Evolutionary conservation across 345 rosid genomes (phyloP).

Genomic region (Excoecaria cochinchinensis): DNA sequence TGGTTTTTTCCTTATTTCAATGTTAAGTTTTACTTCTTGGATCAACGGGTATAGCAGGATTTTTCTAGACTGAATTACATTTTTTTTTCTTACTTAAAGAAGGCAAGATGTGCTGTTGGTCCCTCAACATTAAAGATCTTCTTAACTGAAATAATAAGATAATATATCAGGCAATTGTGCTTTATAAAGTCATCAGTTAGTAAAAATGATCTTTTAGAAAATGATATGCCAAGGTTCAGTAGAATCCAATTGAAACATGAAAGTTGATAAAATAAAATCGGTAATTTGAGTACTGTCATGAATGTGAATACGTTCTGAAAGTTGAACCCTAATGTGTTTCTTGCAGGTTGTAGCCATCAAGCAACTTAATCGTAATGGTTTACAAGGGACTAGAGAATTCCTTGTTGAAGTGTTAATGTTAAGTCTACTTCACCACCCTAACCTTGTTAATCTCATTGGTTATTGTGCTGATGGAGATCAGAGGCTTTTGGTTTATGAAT

Average conservation of each 20-base stretch:
- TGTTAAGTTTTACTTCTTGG: not conserved
- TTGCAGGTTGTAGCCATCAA: conserved; percentile 82
- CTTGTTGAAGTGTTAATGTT: conserved; percentile 79
- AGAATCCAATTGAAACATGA: no score
- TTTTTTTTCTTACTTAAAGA: not conserved
- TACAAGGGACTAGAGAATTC: conserved; percentile 82
- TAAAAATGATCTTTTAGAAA: no score
- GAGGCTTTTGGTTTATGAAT: conserved; percentile 81
- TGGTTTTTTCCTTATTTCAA: no score
- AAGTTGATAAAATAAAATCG: no score
- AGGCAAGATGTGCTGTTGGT: no score
- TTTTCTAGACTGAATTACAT: not conserved
- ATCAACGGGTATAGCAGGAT: not conserved
- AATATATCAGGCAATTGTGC: no score
- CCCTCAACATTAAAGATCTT: no score
- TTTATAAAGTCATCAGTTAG: no score
- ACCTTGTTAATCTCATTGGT: conserved; percentile 84
- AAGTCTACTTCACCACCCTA: conserved; percentile 73
- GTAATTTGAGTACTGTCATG: no score
- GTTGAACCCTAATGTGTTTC: not conserved
- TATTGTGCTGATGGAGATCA: conserved; percentile 90
- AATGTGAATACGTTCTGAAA: not conserved
- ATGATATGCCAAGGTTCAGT: no score
- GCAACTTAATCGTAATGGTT: conserved; percentile 81
- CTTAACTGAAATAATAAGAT: no score